phyloP scores from a whole-genome alignment of 164 flowering plant species.

The Nymphaea thermarum region DNA sequence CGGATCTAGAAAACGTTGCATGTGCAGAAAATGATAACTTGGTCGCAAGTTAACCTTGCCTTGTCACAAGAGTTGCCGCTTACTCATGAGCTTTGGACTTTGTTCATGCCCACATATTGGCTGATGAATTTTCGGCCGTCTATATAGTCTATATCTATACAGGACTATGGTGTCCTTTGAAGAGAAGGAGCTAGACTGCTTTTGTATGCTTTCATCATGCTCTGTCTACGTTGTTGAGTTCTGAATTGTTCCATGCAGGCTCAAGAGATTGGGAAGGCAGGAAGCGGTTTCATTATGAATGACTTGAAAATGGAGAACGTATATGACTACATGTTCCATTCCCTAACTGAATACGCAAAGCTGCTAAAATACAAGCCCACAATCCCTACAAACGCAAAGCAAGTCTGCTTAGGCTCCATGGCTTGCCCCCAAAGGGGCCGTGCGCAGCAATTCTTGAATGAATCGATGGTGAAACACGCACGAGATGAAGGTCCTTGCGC shows the following conservation, averaged over 20 bases:
- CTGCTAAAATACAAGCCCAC: conserved; percentile 39
- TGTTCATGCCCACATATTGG: too few relatives aligned
- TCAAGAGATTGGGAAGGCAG: conserved; percentile 34
- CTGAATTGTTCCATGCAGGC: conserved; percentile 19
- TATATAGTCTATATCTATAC: too few relatives aligned
- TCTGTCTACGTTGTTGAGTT: too few relatives aligned
- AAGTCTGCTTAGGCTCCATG: conserved; percentile 34
- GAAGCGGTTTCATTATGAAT: conserved; percentile 33
- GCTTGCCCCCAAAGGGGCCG: conserved; percentile 28
- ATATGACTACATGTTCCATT: conserved; percentile 58
- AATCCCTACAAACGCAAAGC: conserved; percentile 23
- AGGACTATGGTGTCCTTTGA: too few relatives aligned
- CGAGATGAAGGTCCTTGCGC: background rate
- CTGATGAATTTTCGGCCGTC: too few relatives aligned
- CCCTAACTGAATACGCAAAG: conserved; percentile 41
- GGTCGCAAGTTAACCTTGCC: too few relatives aligned
- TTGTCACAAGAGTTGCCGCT: too few relatives aligned
- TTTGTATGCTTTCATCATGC: background rate
- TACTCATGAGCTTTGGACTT: too few relatives aligned
- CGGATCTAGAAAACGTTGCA: too few relatives aligned
- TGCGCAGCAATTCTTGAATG: conserved; percentile 29
- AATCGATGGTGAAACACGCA: conserved; percentile 24
- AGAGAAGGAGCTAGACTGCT: background rate
- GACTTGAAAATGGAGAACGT: conserved; percentile 44
- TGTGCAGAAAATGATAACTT: too few relatives aligned